phyloP scores from a whole-genome alignment of 2,329 filamentous ascomycete genomes.

The Beauveria bassiana region DNA sequence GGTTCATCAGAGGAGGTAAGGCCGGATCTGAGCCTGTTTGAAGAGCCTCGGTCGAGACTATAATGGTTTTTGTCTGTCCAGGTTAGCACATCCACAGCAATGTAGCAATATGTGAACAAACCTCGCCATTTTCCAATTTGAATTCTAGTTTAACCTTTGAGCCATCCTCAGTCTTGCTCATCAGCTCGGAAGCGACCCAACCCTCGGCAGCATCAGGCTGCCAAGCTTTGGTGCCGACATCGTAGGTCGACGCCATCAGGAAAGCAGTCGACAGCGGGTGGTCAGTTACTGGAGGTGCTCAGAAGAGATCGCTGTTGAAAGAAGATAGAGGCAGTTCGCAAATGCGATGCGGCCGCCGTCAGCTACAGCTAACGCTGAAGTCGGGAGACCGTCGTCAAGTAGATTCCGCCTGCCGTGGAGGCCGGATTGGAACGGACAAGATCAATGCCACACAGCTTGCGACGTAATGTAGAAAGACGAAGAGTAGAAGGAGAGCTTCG shows the following conservation, averaged over 20 bases:
- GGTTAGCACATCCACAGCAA: constrained; percentile 11
- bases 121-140: constrained; percentile 86
- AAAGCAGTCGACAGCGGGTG: neutral
- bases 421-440: neutral
- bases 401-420: neutral
- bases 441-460: neutral
- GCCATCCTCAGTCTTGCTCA: constrained; percentile 75
- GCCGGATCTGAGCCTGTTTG: constrained; percentile 68
- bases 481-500: neutral
- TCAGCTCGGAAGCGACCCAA: constrained; percentile 94
- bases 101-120: constrained; percentile 29
- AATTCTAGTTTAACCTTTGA: constrained; percentile 85
- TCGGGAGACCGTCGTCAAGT: neutral
- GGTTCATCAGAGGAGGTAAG: constrained; percentile 94
- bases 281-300: neutral
- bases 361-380: neutral
- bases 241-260: constrained; percentile 86
- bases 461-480: neutral
- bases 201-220: constrained; percentile 93
- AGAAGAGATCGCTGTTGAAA: neutral
- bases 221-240: constrained; percentile 96
- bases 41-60: constrained; percentile 69
- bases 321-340: neutral
- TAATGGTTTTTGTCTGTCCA: constrained; percentile 65
- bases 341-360: neutral